Base-by-base conservation (phyloP, 441 rosid genomes). In the Euphorbia schlechtendalii region DNA sequence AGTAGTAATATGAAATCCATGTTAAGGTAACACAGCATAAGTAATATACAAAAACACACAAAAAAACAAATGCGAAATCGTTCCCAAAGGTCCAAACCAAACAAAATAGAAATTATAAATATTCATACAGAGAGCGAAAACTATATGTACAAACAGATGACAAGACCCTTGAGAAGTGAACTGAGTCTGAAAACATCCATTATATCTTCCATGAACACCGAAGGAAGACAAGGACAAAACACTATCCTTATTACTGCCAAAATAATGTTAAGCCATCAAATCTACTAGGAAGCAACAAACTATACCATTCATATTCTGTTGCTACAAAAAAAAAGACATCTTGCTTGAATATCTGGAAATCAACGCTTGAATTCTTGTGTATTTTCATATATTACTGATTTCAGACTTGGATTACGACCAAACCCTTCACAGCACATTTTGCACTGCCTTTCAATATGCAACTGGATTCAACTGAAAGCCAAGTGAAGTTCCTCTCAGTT, bases 1-100 rank as follows among this genome's bases (percentile, higher is more conserved):
- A 69, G 53, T 65, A 63, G 11, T 59, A 49, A 62, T 67, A 56
- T 53, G 27, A 41, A 59, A 64, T 56, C 41, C 30, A 68, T 34
- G n/a, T 28, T 52, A 18, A 61, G 15, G 15, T 27, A 68, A 65
- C 8, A 65, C 13, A 60, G 41, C 49, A 69, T 22, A n/a, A n/a
- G 49, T 45, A 67, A 54, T 4, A 51, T 25, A 14, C 63, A 65
- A 41, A 58, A 49, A 61, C 43, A 14, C n/a, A n/a, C n/a, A 15
- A 59, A 41, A 69, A 21, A 25, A 38, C 34, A 43, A 32, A 18
- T 43, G 18, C 60, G n/a, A 38, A 30, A 45, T 22, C 25, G 22
- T 20, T n/a, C 28, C 30, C 32, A 56, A 24, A 15, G 20, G 11
- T 45, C 45, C 46, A 66, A 8, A 66, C 7, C n/a, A n/a, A n/a